A percentile compares a stretch with the other conserved stretches of the same genome.
These are phyloP conservation scores for Penicillium concentricum DNA, from an alignment of 2,329 filamentous ascomycete species.

Conservation along the genomic window DNA sequence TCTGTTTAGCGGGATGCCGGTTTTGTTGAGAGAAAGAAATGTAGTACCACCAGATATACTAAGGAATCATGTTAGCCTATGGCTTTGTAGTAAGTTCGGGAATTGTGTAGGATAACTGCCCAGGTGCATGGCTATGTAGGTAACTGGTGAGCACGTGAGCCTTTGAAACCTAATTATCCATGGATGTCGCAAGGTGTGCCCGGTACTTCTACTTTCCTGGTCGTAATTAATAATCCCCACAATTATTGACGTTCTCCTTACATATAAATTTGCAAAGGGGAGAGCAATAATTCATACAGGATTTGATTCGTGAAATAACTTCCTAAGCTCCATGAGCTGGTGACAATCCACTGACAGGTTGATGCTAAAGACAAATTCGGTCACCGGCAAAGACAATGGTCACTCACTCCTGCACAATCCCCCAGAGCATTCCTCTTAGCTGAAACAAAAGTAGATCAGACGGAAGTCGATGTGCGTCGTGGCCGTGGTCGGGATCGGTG, in stretches of 20 bases:
- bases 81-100: too few relatives aligned
- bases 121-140: too few relatives aligned
- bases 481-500: too few relatives aligned
- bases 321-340: background rate
- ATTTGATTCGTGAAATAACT: background rate
- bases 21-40: background rate
- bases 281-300: background rate
- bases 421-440: background rate
- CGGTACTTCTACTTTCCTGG: background rate
- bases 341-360: background rate
- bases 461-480: background rate
- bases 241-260: background rate
- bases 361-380: background rate
- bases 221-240: too few relatives aligned
- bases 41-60: background rate
- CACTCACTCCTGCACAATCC: background rate
- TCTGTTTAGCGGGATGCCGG: background rate
- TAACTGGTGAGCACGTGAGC: background rate
- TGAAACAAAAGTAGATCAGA: background rate
- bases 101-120: too few relatives aligned
- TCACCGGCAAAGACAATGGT: background rate
- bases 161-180: background rate
- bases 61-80: background rate
- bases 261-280: background rate
- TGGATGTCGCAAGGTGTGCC: background rate